phyloP scores from a whole-genome alignment of 257 asterid genomes.

The Solanum corneliomulleri region DNA sequence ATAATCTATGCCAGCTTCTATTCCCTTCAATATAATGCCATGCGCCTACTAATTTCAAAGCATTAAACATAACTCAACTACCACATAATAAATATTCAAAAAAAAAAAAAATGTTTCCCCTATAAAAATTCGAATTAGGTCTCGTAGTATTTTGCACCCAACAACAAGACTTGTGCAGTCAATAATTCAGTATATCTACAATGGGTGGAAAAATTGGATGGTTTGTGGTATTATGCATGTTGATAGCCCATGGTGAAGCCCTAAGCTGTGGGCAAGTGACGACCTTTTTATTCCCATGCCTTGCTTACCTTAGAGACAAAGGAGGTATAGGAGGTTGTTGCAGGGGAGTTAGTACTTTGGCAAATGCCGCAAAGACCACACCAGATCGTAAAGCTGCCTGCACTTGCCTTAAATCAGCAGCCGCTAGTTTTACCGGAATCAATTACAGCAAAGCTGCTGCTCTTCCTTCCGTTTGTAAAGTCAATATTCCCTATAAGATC shows the following conservation, averaged over 20 bases:
- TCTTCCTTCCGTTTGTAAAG: conserved; percentile 39
- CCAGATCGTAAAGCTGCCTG: conserved; percentile 28
- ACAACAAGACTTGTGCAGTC: too few relatives aligned
- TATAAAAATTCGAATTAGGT: background rate
- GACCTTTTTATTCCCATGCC: conserved; percentile 10
- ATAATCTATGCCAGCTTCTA: background rate
- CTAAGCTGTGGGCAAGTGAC: conserved; percentile 21
- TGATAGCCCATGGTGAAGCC: conserved; percentile 16
- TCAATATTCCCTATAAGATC: conserved; percentile 44
- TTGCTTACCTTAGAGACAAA: conserved; percentile 16
- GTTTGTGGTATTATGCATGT: conserved; percentile 2
- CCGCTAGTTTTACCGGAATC: background rate
- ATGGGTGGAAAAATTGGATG: background rate
- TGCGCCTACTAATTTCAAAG: background rate
- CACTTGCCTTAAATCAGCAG: conserved; percentile 23
- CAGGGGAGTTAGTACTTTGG: conserved; percentile 17
- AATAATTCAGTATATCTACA: background rate
- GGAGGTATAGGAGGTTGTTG: conserved; percentile 31
- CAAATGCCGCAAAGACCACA: conserved; percentile 17
- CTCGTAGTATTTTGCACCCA: background rate
- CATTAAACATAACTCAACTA: background rate
- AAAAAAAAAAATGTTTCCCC: background rate
- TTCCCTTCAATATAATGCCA: background rate
- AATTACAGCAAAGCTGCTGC: conserved; percentile 23
- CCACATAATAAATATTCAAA: background rate